Conservation (phyloP, 2,329 filamentous ascomycete species). For the Aspergillus oerlinghausenensis region DNA sequence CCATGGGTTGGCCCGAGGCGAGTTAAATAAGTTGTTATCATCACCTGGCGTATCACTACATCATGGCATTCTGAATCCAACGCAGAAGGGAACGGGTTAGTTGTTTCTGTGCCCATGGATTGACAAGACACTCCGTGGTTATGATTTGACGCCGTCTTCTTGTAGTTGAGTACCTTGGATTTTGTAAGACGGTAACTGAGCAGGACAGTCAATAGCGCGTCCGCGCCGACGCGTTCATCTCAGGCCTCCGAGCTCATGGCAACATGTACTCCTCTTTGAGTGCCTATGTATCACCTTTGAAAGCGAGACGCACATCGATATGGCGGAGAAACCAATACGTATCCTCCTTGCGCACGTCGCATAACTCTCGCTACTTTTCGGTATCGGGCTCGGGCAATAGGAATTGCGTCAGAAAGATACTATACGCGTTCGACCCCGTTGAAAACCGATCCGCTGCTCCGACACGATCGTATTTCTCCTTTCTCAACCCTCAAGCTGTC, state of each 20-base stretch:
- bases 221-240: not conserved
- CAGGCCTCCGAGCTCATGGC: too few species aligned
- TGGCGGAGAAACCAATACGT: not conserved
- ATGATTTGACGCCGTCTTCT: not conserved
- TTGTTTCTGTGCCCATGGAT: not conserved
- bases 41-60: too few species aligned
- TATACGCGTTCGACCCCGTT: constrained; percentile 12
- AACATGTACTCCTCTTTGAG: not conserved
- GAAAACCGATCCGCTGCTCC: not conserved
- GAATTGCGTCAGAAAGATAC: not conserved
- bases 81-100: not conserved
- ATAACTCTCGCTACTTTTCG: not conserved
- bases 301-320: not conserved
- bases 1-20: too few species aligned
- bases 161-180: not conserved
- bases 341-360: not conserved
- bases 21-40: too few species aligned
- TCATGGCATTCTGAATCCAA: not conserved
- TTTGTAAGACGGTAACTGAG: not conserved
- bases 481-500: not conserved
- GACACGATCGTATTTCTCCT: not conserved
- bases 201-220: not conserved
- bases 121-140: not conserved
- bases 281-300: not conserved
- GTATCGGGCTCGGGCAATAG: not conserved